Conservation (phyloP, 1,284 basidiomycete species). For the Porogramme epimiltina region DNA sequence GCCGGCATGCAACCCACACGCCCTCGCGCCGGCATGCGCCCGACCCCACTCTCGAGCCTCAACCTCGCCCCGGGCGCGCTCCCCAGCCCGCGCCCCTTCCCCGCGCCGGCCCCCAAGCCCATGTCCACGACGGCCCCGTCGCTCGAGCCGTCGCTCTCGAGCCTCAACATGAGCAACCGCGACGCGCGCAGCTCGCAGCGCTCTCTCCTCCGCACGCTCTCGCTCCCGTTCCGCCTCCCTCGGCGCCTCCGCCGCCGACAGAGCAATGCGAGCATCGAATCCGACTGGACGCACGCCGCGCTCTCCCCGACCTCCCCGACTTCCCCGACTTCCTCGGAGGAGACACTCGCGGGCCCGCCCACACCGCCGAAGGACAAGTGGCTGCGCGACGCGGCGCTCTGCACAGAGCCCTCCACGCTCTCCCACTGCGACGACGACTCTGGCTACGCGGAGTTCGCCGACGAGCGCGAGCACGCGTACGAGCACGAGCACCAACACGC, state of each 20-base stretch:
- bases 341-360: conserved; percentile 20
- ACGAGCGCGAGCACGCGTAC: too few relatives aligned
- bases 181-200: not conserved
- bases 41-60: not conserved
- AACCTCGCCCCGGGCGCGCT: not conserved
- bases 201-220: not conserved
- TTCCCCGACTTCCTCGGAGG: not conserved
- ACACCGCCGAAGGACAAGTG: not conserved
- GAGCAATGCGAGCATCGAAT: conserved; percentile 11
- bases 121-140: not conserved
- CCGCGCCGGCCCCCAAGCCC: too few relatives aligned
- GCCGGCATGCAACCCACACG: not conserved
- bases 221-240: not conserved
- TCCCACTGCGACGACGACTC: not conserved
- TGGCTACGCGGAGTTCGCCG: too few relatives aligned
- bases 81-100: not conserved
- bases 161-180: not conserved
- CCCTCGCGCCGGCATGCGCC: not conserved
- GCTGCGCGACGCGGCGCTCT: too few relatives aligned
- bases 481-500: too few relatives aligned
- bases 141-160: not conserved
- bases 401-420: too few relatives aligned
- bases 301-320: conserved; percentile 15
- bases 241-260: conserved; percentile 4
- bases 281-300: conserved; percentile 23